phyloP scores from a whole-genome alignment of 2,329 filamentous ascomycete species.

The Sporothrix luriei region DNA sequence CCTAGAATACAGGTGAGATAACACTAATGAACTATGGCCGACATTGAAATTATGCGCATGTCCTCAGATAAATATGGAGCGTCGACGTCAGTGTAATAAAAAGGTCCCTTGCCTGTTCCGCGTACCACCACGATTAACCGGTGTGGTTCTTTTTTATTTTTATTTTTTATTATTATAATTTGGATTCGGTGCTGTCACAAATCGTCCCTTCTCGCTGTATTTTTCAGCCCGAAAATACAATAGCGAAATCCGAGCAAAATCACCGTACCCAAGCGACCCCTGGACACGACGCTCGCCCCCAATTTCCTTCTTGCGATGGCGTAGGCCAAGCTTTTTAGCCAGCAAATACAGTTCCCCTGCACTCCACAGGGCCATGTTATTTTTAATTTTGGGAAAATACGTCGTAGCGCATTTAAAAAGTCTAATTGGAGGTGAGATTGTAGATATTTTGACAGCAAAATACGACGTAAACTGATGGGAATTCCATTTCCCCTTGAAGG shows the following conservation, averaged over 20 bases:
- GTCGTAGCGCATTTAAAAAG: conserved; percentile 8
- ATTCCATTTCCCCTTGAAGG: too few relatives aligned
- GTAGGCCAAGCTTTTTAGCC: conserved; percentile 36
- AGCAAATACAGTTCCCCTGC: conserved; percentile 25
- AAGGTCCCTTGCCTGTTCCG: not conserved
- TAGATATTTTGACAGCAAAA: not conserved
- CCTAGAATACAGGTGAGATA: conserved; percentile 1
- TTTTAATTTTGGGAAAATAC: conserved; percentile 4
- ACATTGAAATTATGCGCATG: conserved; percentile 5
- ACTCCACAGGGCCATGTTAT: conserved; percentile 26
- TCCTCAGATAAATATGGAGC: too few relatives aligned
- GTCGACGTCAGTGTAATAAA: conserved; percentile 1
- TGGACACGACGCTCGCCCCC: not conserved
- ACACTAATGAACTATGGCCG: not conserved
- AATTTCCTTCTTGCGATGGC: conserved; percentile 27
- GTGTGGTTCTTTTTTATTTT: not conserved
- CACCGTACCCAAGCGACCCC: conserved; percentile 22
- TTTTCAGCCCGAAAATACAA: conserved; percentile 25
- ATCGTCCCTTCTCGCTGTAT: conserved; percentile 18
- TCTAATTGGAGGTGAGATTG: not conserved
- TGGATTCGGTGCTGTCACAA: not conserved
- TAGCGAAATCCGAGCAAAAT: not conserved
- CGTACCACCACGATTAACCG: not conserved
- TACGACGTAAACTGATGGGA: not conserved
- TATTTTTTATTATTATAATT: not conserved